Evolutionary conservation across 23 red algal genomes (phyloP).

Genomic region (Gracilaria gracilis): DNA sequence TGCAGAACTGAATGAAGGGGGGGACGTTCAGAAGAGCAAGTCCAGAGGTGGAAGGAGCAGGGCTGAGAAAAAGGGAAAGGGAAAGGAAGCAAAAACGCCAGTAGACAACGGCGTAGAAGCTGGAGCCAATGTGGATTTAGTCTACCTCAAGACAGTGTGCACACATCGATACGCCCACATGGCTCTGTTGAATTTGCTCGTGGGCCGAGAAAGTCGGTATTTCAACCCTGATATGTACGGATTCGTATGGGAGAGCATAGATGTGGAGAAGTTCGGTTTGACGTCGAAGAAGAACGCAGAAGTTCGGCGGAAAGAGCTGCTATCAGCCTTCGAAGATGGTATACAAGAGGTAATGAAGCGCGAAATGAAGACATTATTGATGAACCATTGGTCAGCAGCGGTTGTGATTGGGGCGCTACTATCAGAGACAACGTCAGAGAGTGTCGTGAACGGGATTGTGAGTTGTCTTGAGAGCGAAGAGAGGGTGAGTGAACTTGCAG

Average conservation of each 20-base stretch:
- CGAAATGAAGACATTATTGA: constrained; percentile 26
- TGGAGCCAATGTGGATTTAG: constrained; percentile 37
- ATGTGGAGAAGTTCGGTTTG: constrained; percentile 61
- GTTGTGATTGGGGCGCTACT: constrained; percentile 66
- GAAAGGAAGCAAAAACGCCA: constrained; percentile 4
- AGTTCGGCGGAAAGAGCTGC: constrained; percentile 61
- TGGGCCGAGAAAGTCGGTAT: constrained; percentile 67
- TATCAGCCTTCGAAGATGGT: constrained; percentile 20
- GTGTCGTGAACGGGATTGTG: constrained; percentile 29
- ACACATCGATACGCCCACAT: constrained; percentile 57
- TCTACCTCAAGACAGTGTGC: constrained; percentile 40
- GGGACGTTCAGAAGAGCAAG: not conserved
- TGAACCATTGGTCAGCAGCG: constrained; percentile 59
- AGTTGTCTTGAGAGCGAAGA: constrained; percentile 52
- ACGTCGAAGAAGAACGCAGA: constrained; percentile 72
- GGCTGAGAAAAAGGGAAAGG: constrained; percentile 60
- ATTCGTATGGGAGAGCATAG: constrained; percentile 58
- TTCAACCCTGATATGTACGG: constrained; percentile 79
- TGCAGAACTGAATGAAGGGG: constrained; percentile 38
- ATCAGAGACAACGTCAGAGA: constrained; percentile 6
- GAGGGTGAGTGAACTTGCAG: constrained; percentile 10
- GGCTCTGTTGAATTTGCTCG: constrained; percentile 62
- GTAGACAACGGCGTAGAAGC: not conserved
- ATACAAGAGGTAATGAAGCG: constrained; percentile 50
- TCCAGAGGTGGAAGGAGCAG: constrained; percentile 25